Percentiles rank a stretch among this genome's conserved stretches.
phyloP scores from a whole-genome alignment of 345 rosid species.

The Cochlearia excelsa region DNA sequence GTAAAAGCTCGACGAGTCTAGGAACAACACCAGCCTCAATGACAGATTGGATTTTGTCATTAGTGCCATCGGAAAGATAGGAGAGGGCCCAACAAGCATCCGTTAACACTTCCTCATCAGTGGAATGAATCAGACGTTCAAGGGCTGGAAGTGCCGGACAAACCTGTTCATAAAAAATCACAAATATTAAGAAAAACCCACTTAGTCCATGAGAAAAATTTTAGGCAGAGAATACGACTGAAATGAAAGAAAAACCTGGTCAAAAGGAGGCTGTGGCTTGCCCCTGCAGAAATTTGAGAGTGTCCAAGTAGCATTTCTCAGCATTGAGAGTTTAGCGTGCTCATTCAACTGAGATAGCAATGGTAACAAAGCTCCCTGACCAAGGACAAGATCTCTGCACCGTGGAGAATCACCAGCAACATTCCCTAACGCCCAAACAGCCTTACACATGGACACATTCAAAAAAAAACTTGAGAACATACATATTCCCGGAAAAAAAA shows the following conservation, averaged over 20 bases:
- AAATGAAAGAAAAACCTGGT: conserved; percentile 45
- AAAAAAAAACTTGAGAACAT: background rate
- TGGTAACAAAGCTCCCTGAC: conserved; percentile 36
- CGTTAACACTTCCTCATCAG: conserved; percentile 93
- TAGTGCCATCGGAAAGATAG: conserved; percentile 92
- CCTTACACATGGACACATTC: conserved; percentile 20
- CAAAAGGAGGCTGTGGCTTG: conserved; percentile 85
- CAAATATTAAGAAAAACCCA: background rate
- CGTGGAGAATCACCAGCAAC: conserved; percentile 43
- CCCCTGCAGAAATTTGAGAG: conserved; percentile 65
- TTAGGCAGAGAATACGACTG: background rate
- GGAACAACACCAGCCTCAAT: conserved; percentile 86
- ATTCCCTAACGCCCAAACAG: conserved; percentile 41
- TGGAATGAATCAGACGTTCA: conserved; percentile 73
- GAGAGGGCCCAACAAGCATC: conserved; percentile 99
- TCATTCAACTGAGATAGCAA: conserved; percentile 38
- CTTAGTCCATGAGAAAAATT: background rate
- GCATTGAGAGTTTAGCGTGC: conserved; percentile 41
- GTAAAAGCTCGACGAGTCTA: conserved; percentile 74
- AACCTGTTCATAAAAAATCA: conserved; percentile 44
- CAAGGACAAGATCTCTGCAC: conserved; percentile 39
- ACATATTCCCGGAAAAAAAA: background rate
- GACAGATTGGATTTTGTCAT: conserved; percentile 95
- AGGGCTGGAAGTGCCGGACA: conserved; percentile 91
- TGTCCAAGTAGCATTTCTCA: conserved; percentile 42